Base-by-base conservation (phyloP, 805 yeast species). In the Pichia deserticola region DNA sequence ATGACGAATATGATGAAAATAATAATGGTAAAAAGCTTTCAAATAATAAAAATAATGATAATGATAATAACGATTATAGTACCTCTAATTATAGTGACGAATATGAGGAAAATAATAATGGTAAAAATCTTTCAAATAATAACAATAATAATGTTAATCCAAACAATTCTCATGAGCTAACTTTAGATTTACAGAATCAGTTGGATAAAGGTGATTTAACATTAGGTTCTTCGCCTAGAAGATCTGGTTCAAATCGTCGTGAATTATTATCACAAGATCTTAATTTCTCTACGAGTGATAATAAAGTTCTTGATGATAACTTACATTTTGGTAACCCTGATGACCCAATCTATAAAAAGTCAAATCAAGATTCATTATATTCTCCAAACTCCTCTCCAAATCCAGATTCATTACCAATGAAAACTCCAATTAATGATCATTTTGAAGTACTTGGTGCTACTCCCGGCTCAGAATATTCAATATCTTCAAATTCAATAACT, bases 151-250 rank as follows among this genome's bases (percentile, higher is more conserved):
- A n/a, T n/a, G n/a, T n/a, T n/a, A n/a, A n/a, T n/a, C n/a, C n/a
- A 5, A 36, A 36, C 39, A 36, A 36, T 36, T 7, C n/a, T n/a
- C n/a, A n/a, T n/a, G n/a, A n/a, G n/a, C 29, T 15, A 25, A 41
- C 45, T 3, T 5, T 44, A 25, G 44, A 43, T 20, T 33, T 48
- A 12, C 40, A 39, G 28, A 28, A 41, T 5, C 42, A 36, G 13
- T 35, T 49, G 20, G 34, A 41, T 4, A 30, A 44, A 20, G 45
- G 42, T 7, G 28, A 36, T 10, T 30, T 42, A 49, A 57, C 63
- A 9, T 45, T 60, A 37, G 68, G 68, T 4, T 65, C 69, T 20
- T 62, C 68, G 12, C 69, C 69, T 20, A 50, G 69, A 39, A 62
- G 45, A 42, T 46, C 47, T 3, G 62, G 67, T 4, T 65, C 67